Evolutionary conservation across 176 grass and related monocot species (phyloP).

Genomic region (Juncus inflexus): DNA sequence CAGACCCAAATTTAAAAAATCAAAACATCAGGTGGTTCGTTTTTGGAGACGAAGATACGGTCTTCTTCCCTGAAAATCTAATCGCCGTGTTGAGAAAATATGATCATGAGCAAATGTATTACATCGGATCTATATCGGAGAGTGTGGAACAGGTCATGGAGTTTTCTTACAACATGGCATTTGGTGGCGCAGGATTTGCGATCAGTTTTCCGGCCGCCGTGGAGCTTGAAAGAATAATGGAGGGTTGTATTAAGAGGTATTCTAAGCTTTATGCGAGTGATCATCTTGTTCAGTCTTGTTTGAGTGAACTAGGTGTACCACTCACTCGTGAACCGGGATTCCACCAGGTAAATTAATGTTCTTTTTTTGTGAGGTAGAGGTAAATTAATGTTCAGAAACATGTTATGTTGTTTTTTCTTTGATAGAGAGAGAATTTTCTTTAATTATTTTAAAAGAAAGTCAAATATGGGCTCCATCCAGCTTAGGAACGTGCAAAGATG

Average conservation of each 20-base stretch:
- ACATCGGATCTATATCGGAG: constrained; percentile 39
- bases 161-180: constrained; percentile 39
- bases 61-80: constrained; percentile 40
- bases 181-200: constrained; percentile 41
- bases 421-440: too few species aligned
- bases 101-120: constrained; percentile 35
- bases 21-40: constrained; percentile 34
- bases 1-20: not conserved
- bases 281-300: constrained; percentile 33
- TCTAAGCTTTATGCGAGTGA: constrained; percentile 34
- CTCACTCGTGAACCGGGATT: constrained; percentile 35
- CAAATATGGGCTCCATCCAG: too few species aligned
- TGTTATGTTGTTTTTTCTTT: too few species aligned
- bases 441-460: too few species aligned
- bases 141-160: constrained; percentile 31
- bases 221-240: constrained; percentile 24
- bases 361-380: not conserved
- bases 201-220: constrained; percentile 30
- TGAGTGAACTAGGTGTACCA: constrained; percentile 35
- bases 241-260: constrained; percentile 34
- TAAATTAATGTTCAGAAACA: too few species aligned
- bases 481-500: too few species aligned
- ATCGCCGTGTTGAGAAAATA: constrained; percentile 22
- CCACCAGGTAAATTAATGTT: constrained; percentile 19
- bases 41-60: constrained; percentile 43